Evolutionary conservation across 352 stramenopile species (phyloP).

Genomic region (Chrysophaeum taylorii): DNA sequence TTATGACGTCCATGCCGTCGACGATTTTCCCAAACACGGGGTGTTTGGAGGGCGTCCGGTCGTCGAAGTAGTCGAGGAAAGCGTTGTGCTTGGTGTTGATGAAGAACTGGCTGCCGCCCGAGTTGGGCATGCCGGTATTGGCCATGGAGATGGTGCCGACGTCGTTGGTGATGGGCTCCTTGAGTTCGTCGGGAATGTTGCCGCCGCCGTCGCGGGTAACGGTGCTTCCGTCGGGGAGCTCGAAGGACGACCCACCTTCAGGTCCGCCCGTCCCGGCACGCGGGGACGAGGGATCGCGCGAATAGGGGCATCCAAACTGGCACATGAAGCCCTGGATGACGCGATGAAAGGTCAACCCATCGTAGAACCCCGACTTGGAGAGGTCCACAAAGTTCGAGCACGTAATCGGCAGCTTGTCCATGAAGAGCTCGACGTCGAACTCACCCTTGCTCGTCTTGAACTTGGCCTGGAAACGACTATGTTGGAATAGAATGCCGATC

Average conservation of each 20-base stretch:
- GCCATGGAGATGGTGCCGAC: conserved; percentile 38
- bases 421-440: conserved; percentile 34
- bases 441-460: conserved; percentile 29
- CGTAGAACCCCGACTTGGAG: conserved; percentile 80
- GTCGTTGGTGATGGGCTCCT: conserved; percentile 35
- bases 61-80: conserved; percentile 47
- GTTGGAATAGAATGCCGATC: no score
- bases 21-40: conserved; percentile 44
- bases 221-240: conserved; percentile 29
- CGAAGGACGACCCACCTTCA: conserved; percentile 32
- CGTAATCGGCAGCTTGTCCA: conserved; percentile 37
- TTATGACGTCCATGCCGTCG: conserved; percentile 33
- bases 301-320: conserved; percentile 39
- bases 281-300: conserved; percentile 32
- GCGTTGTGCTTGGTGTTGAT: conserved; percentile 43
- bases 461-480: no score
- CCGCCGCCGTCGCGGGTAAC: conserved; percentile 32
- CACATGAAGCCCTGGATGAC: conserved; percentile 65
- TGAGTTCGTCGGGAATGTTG: conserved; percentile 40
- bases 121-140: conserved; percentile 39
- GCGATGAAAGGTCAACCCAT: conserved; percentile 88
- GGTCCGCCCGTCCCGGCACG: conserved; percentile 39
- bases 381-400: conserved; percentile 76
- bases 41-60: conserved; percentile 32
- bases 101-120: conserved; percentile 44